These are phyloP conservation scores for Ophiostoma tasmaniense DNA, from an alignment of 2,329 filamentous ascomycete genomes.

Conservation along the genomic window DNA sequence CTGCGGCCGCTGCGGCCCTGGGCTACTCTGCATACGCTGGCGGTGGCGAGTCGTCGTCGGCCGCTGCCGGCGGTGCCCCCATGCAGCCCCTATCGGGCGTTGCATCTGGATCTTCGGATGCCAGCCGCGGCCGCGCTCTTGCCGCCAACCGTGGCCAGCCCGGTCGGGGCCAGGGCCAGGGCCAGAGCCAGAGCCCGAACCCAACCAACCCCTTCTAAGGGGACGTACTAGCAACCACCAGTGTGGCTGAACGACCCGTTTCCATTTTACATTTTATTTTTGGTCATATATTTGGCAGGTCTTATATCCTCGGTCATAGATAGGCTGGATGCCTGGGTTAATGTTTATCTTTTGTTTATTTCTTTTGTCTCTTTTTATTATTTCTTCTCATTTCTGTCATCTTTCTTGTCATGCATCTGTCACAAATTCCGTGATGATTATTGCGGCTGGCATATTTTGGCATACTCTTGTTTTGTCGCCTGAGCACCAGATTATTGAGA, in stretches of 20 bases:
- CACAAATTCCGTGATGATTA: background rate
- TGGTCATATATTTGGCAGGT: background rate
- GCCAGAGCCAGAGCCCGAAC: background rate
- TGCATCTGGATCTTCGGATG: background rate
- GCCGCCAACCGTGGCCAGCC: background rate
- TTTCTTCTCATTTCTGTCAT: background rate
- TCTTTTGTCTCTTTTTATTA: background rate
- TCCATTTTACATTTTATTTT: background rate
- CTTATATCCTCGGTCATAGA: constrained; percentile 11
- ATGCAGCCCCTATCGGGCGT: constrained; percentile 15
- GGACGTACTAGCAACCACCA: background rate
- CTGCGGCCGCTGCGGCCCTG: background rate
- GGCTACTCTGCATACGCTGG: background rate
- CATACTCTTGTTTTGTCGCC: background rate
- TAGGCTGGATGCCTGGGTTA: constrained; percentile 8
- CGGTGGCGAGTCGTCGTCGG: background rate
- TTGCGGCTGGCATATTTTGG: constrained; percentile 4
- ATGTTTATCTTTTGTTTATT: constrained; percentile 4
- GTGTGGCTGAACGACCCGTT: background rate
- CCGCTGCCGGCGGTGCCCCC: background rate
- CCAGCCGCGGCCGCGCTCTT: constrained; percentile 3
- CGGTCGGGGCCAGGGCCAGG: background rate
- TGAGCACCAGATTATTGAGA: background rate
- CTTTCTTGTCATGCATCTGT: background rate
- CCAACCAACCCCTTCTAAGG: background rate